Percentiles rank a stretch among this genome's conserved stretches.
These are phyloP conservation scores for Boletus rufocinnamomeus DNA, from an alignment of 768 basidiomycete species.

Conservation along the genomic window DNA sequence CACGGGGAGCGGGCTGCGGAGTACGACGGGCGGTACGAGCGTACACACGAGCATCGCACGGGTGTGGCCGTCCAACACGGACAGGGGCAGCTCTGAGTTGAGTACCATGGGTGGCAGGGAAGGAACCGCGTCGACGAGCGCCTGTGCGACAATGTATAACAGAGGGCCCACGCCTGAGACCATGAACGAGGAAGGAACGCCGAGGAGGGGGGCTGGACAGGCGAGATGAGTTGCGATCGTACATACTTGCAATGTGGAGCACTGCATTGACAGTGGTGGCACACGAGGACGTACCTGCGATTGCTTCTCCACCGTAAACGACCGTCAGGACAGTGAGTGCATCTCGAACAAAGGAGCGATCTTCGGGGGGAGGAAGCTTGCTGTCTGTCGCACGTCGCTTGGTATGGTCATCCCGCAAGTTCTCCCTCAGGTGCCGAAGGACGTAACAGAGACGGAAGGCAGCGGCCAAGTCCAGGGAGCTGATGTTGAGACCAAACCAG, in stretches of 20 bases:
- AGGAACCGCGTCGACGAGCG: conserved; percentile 63
- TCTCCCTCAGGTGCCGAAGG: conserved; percentile 67
- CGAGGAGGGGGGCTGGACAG: conserved; percentile 57
- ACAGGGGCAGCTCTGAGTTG: conserved; percentile 66
- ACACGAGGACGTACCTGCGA: conserved; percentile 50
- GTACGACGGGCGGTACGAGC: conserved; percentile 71
- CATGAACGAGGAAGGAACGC: conserved; percentile 77
- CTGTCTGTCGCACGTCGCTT: conserved; percentile 37
- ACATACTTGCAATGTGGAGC: background rate
- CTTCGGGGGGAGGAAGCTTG: conserved; percentile 40
- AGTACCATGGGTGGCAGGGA: conserved; percentile 45
- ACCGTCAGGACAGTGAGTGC: conserved; percentile 59
- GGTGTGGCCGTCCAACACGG: conserved; percentile 75
- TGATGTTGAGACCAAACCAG: conserved; percentile 64
- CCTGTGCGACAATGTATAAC: conserved; percentile 63
- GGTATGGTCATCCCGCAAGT: conserved; percentile 45
- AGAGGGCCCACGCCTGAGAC: conserved; percentile 64
- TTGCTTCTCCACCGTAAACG: conserved; percentile 78
- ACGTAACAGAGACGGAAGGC: conserved; percentile 69
- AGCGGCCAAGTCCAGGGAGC: conserved; percentile 66
- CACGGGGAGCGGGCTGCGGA: conserved; percentile 46
- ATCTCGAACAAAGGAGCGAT: conserved; percentile 59
- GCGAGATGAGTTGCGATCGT: background rate
- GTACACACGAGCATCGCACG: conserved; percentile 79
- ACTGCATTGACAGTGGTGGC: background rate